Percentiles rank a stretch among this genome's conserved stretches.
phyloP scores from a whole-genome alignment of 495 filamentous ascomycete species.

The Neurospora pannonica region DNA sequence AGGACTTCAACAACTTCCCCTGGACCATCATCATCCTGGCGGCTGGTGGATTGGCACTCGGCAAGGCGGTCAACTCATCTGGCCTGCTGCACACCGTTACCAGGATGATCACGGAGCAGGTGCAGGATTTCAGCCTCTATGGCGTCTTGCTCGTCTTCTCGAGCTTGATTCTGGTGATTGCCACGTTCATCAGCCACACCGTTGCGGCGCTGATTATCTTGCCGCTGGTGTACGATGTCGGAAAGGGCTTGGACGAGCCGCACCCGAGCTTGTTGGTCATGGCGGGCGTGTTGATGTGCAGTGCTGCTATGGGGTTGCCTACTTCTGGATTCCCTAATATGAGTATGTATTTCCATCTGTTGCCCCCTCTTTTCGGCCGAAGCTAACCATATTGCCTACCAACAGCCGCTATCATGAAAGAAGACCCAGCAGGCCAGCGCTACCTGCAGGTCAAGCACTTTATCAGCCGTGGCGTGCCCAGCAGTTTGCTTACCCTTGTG shows the following conservation, averaged over 20 bases:
- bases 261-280: constrained; percentile 95
- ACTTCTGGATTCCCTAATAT: constrained; percentile 98
- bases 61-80: constrained; percentile 88
- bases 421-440: constrained; percentile 81
- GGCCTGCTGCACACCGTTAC: constrained; percentile 90
- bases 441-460: constrained; percentile 93
- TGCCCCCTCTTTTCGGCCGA: not conserved
- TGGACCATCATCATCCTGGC: constrained; percentile 99
- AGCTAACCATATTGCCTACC: not conserved
- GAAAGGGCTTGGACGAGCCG: constrained; percentile 71
- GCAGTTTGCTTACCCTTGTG: constrained; percentile 66
- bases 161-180: constrained; percentile 78
- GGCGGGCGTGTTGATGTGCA: constrained; percentile 57
- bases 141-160: constrained; percentile 80
- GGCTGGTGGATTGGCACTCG: constrained; percentile 84
- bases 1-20: constrained; percentile 99
- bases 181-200: constrained; percentile 96
- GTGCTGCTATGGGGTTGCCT: constrained; percentile 76
- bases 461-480: constrained; percentile 78
- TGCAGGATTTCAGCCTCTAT: constrained; percentile 77
- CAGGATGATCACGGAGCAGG: constrained; percentile 55
- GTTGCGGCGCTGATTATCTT: constrained; percentile 93
- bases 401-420: constrained; percentile 96
- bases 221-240: constrained; percentile 79
- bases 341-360: constrained; percentile 55